Evolutionary conservation across 805 yeast species (phyloP), one percentile per base, ranked within the genome.

Genomic region (Debaryomyces tyrocola): DNA sequence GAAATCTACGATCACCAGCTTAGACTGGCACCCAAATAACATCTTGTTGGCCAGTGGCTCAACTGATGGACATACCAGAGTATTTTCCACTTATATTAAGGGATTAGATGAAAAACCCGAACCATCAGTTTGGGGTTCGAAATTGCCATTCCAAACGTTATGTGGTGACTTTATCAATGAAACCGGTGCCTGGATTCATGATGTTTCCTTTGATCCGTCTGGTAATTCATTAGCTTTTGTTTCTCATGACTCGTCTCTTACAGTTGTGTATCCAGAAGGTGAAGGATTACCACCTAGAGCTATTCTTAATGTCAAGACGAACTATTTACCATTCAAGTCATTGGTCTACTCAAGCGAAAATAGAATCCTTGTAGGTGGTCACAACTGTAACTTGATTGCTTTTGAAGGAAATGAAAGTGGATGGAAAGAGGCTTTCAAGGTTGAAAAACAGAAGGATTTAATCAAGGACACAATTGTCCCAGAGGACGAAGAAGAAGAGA

Each of bases 1-100:
- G 58, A 84, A 85, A 64, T 86, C 96, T 9, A 90, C 97, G 28
- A 79, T 91, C 55, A 77, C 91, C 54, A 76, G 87, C 39, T 75
- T 92, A 46, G 84, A 84, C 53, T 91, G 99, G 99, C 97, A 94
- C 65, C 91, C 90, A 47, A 94, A 94, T 69, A 85, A 84, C 57
- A 95, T 94, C 20, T 74, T 94, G 49, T 74, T 94, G 52, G 94
- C 95, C 2, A 78, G 87, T 40, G 98, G 98, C 20, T 89, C 96
- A 18, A 87, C 97, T 6, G 97, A 92, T 63, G 96, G 96, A 21
- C 95, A 86, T 59, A 88, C 87, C 40, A 77, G 96, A 49, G 96
- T 92, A 29, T 90, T 91, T 56, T 85, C 96, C 12, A 89, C 95
- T 7, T 94, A 77, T 65, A 77, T 94, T 63, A 94, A 94, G 72